Percentiles rank a stretch among this genome's conserved stretches.
phyloP scores from a whole-genome alignment of 192 early-diverging fungal genomes.

The Coemansia sp. region DNA sequence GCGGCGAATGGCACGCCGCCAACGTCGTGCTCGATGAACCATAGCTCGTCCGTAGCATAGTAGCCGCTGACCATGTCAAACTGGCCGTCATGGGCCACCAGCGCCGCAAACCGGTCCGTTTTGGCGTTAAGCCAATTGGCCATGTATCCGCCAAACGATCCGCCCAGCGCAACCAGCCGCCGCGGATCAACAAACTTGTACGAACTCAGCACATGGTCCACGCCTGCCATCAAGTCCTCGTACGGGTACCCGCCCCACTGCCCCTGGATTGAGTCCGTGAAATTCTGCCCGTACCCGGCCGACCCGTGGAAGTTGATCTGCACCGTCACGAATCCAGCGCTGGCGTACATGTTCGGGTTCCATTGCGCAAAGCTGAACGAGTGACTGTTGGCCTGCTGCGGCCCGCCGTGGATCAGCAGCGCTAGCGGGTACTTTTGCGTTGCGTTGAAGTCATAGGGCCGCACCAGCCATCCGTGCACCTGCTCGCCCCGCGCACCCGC shows the following conservation, averaged over 20 bases:
- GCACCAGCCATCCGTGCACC: constrained; percentile 58
- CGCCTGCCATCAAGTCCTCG: constrained; percentile 66
- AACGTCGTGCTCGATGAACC: constrained; percentile 74
- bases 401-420: constrained; percentile 79
- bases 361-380: constrained; percentile 56
- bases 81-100: constrained; percentile 75
- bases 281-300: constrained; percentile 72
- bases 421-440: constrained; percentile 66
- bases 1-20: constrained; percentile 60
- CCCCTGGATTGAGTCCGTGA: constrained; percentile 65
- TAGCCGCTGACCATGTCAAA: constrained; percentile 60
- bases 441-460: constrained; percentile 57
- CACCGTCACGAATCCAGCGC: constrained; percentile 66
- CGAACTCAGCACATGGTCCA: constrained; percentile 57
- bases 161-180: constrained; percentile 67
- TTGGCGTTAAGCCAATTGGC: constrained; percentile 83
- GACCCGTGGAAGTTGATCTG: constrained; percentile 77
- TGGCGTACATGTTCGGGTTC: constrained; percentile 72
- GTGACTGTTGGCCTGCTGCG: constrained; percentile 66
- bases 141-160: constrained; percentile 79
- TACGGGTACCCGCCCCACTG: constrained; percentile 79
- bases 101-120: constrained; percentile 60
- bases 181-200: constrained; percentile 54
- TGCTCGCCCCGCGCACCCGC: constrained; percentile 54
- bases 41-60: constrained; percentile 76